Conservation (phyloP, 331 rosid species). For the Malus hybrid region DNA sequence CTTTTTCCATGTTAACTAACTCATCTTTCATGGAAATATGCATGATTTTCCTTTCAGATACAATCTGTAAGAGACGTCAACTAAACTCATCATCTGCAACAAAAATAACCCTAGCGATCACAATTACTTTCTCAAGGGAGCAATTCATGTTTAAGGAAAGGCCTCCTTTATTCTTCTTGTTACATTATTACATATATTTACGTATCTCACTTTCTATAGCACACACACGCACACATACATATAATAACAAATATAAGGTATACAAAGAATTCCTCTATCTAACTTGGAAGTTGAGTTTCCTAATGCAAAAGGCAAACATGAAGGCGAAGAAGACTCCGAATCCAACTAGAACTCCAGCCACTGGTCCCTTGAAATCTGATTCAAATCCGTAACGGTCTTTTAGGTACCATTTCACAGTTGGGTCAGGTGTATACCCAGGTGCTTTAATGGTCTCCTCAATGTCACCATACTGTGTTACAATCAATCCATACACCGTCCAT, state of each 20-base stretch:
- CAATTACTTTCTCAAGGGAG: neutral
- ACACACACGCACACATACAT: neutral
- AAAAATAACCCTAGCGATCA: neutral
- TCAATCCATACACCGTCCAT: conserved; percentile 93
- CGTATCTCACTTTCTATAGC: neutral
- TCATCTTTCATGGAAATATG: too few relatives aligned
- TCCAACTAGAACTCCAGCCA: conserved; percentile 65
- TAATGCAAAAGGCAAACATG: conserved; percentile 63
- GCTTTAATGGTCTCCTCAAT: conserved; percentile 16
- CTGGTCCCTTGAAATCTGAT: conserved; percentile 65
- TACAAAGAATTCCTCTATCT: conserved; percentile 32
- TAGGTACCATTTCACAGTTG: conserved; percentile 36
- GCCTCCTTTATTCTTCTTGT: neutral
- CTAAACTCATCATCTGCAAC: neutral
- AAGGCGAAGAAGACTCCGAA: conserved; percentile 75
- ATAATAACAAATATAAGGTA: neutral
- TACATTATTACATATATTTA: conserved; percentile 3
- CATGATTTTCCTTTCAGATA: neutral
- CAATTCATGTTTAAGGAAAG: neutral
- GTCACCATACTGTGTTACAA: conserved; percentile 81
- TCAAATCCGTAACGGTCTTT: conserved; percentile 47
- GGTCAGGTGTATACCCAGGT: conserved; percentile 22
- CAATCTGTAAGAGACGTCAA: too few relatives aligned
- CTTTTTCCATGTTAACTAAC: too few relatives aligned
- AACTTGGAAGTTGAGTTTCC: conserved; percentile 64